Percentiles rank a stretch among this genome's conserved stretches.
Evolutionary conservation across 345 rosid genomes (phyloP).

Genomic region (Eucalyptus erythrocorys): DNA sequence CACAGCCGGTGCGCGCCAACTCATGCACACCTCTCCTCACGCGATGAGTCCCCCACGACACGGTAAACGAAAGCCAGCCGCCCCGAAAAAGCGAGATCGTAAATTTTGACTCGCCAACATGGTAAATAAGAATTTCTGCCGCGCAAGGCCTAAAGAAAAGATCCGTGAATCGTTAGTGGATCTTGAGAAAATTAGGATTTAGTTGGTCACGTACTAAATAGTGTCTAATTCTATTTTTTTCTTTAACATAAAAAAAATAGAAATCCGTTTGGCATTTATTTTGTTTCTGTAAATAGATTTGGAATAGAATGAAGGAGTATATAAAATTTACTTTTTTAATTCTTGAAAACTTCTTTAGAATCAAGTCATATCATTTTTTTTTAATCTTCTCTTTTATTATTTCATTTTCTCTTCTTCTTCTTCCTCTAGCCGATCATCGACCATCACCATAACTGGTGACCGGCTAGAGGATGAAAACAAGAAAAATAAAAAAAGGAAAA

Average conservation of each 20-base stretch:
- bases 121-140: background rate
- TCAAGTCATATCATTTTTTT: too few relatives aligned
- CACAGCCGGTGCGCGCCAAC: background rate
- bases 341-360: too few relatives aligned
- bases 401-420: fast-evolving
- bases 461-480: too few relatives aligned
- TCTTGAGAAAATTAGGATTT: background rate
- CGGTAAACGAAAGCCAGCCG: background rate
- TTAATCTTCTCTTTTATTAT: too few relatives aligned
- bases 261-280: too few relatives aligned
- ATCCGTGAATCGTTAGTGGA: background rate
- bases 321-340: too few relatives aligned
- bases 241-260: too few relatives aligned
- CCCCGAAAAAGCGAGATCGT: background rate
- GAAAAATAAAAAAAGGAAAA: too few relatives aligned
- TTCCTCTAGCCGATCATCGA: background rate
- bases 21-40: background rate
- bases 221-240: too few relatives aligned
- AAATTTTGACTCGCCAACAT: too few relatives aligned
- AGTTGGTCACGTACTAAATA: too few relatives aligned
- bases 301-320: too few relatives aligned
- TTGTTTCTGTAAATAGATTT: fast-evolving
- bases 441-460: fast-evolving
- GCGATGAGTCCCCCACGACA: background rate
- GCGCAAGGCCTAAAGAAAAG: background rate